These are phyloP conservation scores for Kentomonas sorsogonicus DNA, from an alignment of 208 protist species.

Conservation along the genomic window DNA sequence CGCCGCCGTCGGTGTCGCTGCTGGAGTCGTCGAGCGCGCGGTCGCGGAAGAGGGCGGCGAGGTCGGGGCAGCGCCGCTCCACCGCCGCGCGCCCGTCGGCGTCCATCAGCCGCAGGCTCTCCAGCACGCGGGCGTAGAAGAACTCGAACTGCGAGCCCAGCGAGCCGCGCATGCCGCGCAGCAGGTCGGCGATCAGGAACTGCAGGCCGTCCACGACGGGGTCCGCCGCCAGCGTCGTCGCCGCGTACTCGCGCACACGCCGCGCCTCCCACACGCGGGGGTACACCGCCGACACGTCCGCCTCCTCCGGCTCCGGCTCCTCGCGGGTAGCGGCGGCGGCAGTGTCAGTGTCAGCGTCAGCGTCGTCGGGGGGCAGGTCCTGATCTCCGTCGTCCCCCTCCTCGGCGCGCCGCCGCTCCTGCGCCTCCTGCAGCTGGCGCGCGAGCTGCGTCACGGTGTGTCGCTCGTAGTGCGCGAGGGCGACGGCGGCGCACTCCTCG, in stretches of 20 bases:
- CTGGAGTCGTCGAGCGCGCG: conserved; percentile 2
- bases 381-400: conserved; percentile 1
- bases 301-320: conserved; percentile 14
- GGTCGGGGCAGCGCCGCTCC: not conserved
- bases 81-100: not conserved
- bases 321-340: not conserved
- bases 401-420: not conserved
- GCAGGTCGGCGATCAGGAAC: conserved; percentile 62
- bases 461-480: conserved; percentile 37
- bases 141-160: conserved; percentile 77
- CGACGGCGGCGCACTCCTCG: conserved; percentile 39
- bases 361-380: conserved; percentile 11
- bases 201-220: conserved; percentile 63
- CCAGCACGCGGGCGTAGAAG: conserved; percentile 46
- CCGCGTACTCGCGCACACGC: conserved; percentile 34
- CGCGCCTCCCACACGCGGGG: conserved; percentile 19
- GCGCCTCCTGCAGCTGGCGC: not conserved
- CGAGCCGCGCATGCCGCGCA: conserved; percentile 76
- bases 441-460: not conserved
- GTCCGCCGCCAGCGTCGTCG: conserved; percentile 32
- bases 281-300: conserved; percentile 1
- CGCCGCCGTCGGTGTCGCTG: conserved; percentile 14
- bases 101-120: conserved; percentile 36
- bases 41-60: not conserved
- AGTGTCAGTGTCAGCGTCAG: conserved; percentile 1